Evolutionary conservation across 1,284 basidiomycete genomes (phyloP).

Genomic region (Neolentinus lepideus): DNA sequence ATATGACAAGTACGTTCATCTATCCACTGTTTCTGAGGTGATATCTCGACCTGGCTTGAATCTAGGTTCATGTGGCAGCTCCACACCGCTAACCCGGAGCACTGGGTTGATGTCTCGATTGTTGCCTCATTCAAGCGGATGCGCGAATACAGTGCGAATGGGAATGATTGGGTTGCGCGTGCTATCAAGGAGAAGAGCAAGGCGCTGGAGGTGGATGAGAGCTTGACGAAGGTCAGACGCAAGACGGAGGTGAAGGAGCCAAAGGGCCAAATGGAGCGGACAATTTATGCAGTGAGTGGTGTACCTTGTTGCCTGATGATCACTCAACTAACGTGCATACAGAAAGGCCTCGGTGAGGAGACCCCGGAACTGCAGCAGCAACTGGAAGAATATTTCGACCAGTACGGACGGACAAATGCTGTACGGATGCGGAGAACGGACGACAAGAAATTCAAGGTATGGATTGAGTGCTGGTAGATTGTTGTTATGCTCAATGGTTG

Average conservation of each 20-base stretch:
- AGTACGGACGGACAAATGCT: constrained; percentile 79
- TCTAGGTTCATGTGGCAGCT: constrained; percentile 92
- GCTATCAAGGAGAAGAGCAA: constrained; percentile 55
- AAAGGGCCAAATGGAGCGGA: constrained; percentile 71
- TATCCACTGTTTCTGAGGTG: too few relatives aligned
- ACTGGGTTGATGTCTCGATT: constrained; percentile 89
- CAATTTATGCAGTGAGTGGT: constrained; percentile 71
- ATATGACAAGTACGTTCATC: constrained; percentile 71
- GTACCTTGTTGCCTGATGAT: background rate
- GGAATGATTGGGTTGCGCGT: constrained; percentile 58
- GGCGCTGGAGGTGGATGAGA: constrained; percentile 75
- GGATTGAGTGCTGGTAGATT: constrained; percentile 9
- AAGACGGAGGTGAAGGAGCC: constrained; percentile 66
- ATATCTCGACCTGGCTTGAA: background rate
- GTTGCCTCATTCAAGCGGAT: constrained; percentile 96
- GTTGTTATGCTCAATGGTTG: background rate
- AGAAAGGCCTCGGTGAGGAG: constrained; percentile 91
- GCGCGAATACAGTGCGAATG: constrained; percentile 61
- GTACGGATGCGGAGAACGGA: constrained; percentile 81
- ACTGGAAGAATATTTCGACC: constrained; percentile 79
- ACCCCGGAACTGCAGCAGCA: constrained; percentile 63
- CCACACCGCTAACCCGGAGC: constrained; percentile 69
- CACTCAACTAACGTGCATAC: background rate
- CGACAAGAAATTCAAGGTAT: constrained; percentile 79
- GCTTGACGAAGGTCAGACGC: constrained; percentile 69